Percentiles rank a stretch among this genome's conserved stretches.
These are phyloP conservation scores for Pseudocercospora eumusae DNA, from an alignment of 2,329 filamentous ascomycete genomes.

Conservation along the genomic window DNA sequence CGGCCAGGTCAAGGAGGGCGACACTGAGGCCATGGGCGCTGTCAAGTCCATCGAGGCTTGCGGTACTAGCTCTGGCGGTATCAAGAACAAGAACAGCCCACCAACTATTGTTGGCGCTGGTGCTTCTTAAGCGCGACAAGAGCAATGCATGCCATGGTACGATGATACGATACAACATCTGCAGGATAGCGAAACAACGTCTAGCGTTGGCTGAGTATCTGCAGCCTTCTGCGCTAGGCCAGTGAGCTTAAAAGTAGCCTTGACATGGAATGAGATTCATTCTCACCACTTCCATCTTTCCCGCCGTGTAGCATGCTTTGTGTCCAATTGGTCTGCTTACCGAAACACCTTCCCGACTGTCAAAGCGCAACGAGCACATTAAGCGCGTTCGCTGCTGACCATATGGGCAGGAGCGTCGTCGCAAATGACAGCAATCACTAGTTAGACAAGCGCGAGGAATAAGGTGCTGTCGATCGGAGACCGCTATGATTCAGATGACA, in stretches of 20 bases:
- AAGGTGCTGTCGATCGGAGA: background rate
- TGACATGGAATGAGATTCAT: slow-evolving; percentile 21
- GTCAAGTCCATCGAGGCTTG: slow-evolving; percentile 62
- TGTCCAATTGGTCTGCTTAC: background rate
- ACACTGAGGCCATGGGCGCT: slow-evolving; percentile 54
- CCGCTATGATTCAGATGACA: background rate
- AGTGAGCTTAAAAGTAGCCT: slow-evolving; percentile 26
- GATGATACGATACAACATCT: slow-evolving; percentile 14
- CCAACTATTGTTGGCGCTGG: slow-evolving; percentile 52
- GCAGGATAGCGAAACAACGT: slow-evolving; percentile 13
- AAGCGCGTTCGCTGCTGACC: no score
- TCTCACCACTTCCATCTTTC: background rate
- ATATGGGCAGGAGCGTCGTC: background rate
- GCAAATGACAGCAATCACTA: background rate
- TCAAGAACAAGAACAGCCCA: slow-evolving; percentile 9
- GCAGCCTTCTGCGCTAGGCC: slow-evolving; percentile 11
- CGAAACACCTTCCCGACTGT: background rate
- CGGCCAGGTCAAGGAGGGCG: slow-evolving; percentile 65
- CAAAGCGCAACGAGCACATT: background rate
- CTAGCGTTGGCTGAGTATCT: slow-evolving; percentile 3
- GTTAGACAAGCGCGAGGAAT: background rate
- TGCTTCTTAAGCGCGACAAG: slow-evolving; percentile 33
- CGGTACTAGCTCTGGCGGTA: slow-evolving; percentile 55
- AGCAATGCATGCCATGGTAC: slow-evolving; percentile 6
- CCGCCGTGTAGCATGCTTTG: background rate